A percentile compares a stretch with the other conserved stretches of the same genome.
Evolutionary conservation across 2,329 filamentous ascomycete genomes (phyloP).

Genomic region (Penicillium freii): DNA sequence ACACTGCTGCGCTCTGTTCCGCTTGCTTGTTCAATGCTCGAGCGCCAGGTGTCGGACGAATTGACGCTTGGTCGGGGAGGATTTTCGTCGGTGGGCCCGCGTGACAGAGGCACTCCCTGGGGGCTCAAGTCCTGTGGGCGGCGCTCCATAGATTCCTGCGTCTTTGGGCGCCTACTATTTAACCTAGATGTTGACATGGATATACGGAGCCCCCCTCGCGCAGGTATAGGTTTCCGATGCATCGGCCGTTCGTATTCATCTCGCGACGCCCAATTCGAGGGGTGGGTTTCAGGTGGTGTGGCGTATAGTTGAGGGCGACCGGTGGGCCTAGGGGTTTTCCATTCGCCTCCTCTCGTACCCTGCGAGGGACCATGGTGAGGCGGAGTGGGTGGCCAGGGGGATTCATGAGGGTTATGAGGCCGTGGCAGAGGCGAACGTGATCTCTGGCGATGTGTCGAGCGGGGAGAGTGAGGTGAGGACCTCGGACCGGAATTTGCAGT

Average conservation of each 20-base stretch:
- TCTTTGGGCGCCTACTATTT: slow-evolving; percentile 29
- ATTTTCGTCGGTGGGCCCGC: slow-evolving; percentile 35
- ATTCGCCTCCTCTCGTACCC: slow-evolving; percentile 18
- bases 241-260: slow-evolving; percentile 28
- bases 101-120: slow-evolving; percentile 30
- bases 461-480: slow-evolving; percentile 20
- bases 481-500: slow-evolving; percentile 17
- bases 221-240: slow-evolving; percentile 28
- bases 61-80: slow-evolving; percentile 56
- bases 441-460: slow-evolving; percentile 20
- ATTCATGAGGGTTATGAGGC: slow-evolving; percentile 11
- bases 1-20: slow-evolving; percentile 83
- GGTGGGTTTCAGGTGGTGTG: slow-evolving; percentile 14
- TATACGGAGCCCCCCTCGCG: slow-evolving; percentile 33
- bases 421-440: slow-evolving; percentile 24
- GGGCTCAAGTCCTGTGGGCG: slow-evolving; percentile 23
- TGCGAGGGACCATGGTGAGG: slow-evolving; percentile 18
- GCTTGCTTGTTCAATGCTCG: slow-evolving; percentile 56
- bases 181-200: slow-evolving; percentile 39
- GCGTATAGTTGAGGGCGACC: slow-evolving; percentile 25
- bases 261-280: slow-evolving; percentile 17
- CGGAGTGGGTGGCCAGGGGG: slow-evolving; percentile 19
- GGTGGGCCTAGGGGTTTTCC: slow-evolving; percentile 18
- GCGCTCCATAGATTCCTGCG: slow-evolving; percentile 27
- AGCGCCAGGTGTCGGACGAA: slow-evolving; percentile 60